These are phyloP conservation scores for Aspergillus terreus DNA, from an alignment of 2,329 filamentous ascomycete genomes.

Conservation along the genomic window DNA sequence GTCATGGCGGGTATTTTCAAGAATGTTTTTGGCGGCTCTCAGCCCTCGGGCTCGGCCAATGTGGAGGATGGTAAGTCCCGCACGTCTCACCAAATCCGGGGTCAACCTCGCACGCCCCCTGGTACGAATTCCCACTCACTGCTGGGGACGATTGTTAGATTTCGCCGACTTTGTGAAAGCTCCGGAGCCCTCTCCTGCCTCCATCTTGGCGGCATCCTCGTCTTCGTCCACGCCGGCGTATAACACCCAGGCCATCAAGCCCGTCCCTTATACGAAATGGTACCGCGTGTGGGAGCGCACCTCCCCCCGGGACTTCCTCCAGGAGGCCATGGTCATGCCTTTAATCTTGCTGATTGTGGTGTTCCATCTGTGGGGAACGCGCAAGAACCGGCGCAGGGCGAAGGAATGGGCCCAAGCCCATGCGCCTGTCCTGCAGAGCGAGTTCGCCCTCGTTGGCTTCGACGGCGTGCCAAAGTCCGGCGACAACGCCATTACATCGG, in stretches of 20 bases:
- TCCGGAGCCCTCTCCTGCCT: constrained; percentile 59
- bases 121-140: too few relatives aligned
- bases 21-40: constrained; percentile 36
- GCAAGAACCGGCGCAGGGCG: constrained; percentile 75
- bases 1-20: constrained; percentile 39
- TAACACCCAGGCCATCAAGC: constrained; percentile 47
- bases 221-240: constrained; percentile 38
- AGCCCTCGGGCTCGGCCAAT: constrained; percentile 26
- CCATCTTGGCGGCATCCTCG: constrained; percentile 40
- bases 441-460: constrained; percentile 88
- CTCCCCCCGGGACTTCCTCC: constrained; percentile 75
- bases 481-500: constrained; percentile 39
- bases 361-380: constrained; percentile 77
- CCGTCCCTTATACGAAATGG: constrained; percentile 82
- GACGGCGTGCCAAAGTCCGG: constrained; percentile 49
- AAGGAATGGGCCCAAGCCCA: constrained; percentile 76
- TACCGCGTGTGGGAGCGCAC: constrained; percentile 95
- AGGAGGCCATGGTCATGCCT: constrained; percentile 77
- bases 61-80: constrained; percentile 34
- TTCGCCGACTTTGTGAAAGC: constrained; percentile 90
- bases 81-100: constrained; percentile 1
- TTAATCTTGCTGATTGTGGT: constrained; percentile 70
- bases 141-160: constrained; percentile 51
- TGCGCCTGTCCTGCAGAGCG: constrained; percentile 65
- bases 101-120: background rate